These are phyloP conservation scores for Pilatotrama ljubarskyi DNA, from an alignment of 768 basidiomycete genomes.

Conservation along the genomic window DNA sequence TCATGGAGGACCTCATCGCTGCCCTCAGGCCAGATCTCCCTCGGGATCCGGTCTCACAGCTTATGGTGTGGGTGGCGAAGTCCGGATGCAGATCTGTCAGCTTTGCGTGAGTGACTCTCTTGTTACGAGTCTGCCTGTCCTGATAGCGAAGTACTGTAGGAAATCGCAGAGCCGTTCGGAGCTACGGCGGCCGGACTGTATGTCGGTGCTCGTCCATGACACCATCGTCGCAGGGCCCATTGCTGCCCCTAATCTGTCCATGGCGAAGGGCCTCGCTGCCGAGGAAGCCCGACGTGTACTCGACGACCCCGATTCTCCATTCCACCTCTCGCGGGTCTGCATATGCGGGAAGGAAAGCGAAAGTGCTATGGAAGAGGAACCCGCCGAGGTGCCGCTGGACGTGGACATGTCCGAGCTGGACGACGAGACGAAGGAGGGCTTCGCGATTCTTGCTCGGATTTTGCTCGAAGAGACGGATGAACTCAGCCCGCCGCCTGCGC, in stretches of 20 bases:
- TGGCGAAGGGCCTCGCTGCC: slow-evolving; percentile 70
- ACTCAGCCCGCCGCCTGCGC: not conserved
- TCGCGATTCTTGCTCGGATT: slow-evolving; percentile 42
- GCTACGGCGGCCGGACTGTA: slow-evolving; percentile 47
- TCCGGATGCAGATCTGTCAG: slow-evolving; percentile 55
- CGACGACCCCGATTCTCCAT: slow-evolving; percentile 45
- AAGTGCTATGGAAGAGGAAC: slow-evolving; percentile 14
- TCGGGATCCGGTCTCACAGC: slow-evolving; percentile 70
- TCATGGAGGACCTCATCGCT: slow-evolving; percentile 69
- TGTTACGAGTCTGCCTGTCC: slow-evolving; percentile 21
- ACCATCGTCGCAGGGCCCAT: slow-evolving; percentile 59
- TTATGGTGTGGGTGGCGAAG: slow-evolving; percentile 65
- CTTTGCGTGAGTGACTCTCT: slow-evolving; percentile 42
- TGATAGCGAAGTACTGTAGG: slow-evolving; percentile 27
- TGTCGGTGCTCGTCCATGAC: slow-evolving; percentile 62
- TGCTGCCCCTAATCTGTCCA: slow-evolving; percentile 51
- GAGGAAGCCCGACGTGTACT: slow-evolving; percentile 60
- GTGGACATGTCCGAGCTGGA: slow-evolving; percentile 30
- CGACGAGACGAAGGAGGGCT: slow-evolving; percentile 53
- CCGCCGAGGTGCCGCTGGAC: slow-evolving; percentile 11
- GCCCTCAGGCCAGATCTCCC: slow-evolving; percentile 58
- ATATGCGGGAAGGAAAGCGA: slow-evolving; percentile 33
- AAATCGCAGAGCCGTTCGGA: slow-evolving; percentile 47
- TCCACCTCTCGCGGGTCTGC: slow-evolving; percentile 45
- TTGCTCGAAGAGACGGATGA: slow-evolving; percentile 12